phyloP scores from a whole-genome alignment of 768 basidiomycete species.

The Boletus rubroflammeus region DNA sequence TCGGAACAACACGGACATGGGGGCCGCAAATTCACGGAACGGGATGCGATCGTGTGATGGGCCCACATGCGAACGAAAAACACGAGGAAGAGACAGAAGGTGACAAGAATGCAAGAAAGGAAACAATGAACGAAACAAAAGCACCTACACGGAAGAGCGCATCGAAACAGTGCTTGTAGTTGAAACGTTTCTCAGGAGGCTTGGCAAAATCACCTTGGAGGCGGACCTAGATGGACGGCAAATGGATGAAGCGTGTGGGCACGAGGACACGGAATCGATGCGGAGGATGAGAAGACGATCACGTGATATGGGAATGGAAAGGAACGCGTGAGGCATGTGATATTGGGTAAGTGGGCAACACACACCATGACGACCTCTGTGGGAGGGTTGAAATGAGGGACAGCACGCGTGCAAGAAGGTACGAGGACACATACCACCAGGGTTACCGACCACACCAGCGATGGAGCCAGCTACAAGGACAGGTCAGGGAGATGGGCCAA shows the following conservation, averaged over 20 bases:
- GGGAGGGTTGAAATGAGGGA: background rate
- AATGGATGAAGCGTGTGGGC: background rate
- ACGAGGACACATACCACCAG: conserved; percentile 56
- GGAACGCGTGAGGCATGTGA: conserved; percentile 14
- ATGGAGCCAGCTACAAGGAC: conserved; percentile 65
- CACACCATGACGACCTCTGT: conserved; percentile 70
- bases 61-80: background rate
- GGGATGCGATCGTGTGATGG: background rate
- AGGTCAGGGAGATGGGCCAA: background rate
- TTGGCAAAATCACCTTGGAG: conserved; percentile 91
- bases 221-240: conserved; percentile 46
- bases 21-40: background rate
- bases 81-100: background rate
- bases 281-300: conserved; percentile 3
- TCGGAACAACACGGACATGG: conserved; percentile 5
- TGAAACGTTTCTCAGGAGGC: conserved; percentile 81
- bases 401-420: background rate
- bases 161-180: conserved; percentile 88
- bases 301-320: conserved; percentile 11
- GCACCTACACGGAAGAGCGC: conserved; percentile 74
- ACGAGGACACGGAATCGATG: background rate
- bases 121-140: background rate
- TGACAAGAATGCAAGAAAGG: background rate
- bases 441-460: conserved; percentile 86
- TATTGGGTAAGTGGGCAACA: conserved; percentile 4